Percentiles rank a stretch among this genome's conserved stretches.
phyloP scores from a whole-genome alignment of 768 basidiomycete genomes.

The Auricularia auricula-judae region DNA sequence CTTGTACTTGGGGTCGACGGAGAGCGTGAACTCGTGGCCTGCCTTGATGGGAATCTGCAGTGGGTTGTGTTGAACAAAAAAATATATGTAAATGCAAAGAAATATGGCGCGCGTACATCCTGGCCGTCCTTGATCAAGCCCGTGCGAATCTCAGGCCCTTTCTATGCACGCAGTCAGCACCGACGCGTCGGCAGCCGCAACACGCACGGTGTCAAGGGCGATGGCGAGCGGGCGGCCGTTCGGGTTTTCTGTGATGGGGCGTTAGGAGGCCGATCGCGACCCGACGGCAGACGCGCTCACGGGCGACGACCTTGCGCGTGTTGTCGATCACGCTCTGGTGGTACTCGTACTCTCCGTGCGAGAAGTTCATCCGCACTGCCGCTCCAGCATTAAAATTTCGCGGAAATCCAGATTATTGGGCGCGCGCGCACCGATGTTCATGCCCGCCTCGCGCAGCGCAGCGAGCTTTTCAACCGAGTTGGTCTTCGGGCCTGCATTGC shows the following conservation, averaged over 20 bases:
- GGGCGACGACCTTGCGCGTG: constrained; percentile 72
- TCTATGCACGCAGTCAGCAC: constrained; percentile 34
- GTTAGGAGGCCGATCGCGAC: background rate
- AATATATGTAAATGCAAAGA: constrained; percentile 5
- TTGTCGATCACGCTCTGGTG: constrained; percentile 99
- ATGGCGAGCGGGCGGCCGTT: constrained; percentile 89
- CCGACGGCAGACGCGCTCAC: constrained; percentile 30
- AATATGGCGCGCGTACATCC: constrained; percentile 42
- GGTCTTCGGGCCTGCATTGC: constrained; percentile 71
- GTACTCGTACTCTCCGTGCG: constrained; percentile 96
- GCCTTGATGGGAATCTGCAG: constrained; percentile 67
- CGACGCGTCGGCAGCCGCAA: background rate
- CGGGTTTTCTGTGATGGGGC: constrained; percentile 39
- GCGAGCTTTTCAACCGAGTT: constrained; percentile 83
- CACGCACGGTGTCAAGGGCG: constrained; percentile 86
- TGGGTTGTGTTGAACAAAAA: constrained; percentile 1
- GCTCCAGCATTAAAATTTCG: background rate
- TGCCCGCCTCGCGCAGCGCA: constrained; percentile 79
- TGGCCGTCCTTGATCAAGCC: constrained; percentile 78
- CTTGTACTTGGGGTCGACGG: constrained; percentile 72
- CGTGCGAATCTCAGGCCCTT: constrained; percentile 99
- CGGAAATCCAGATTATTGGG: background rate
- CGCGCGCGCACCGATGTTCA: constrained; percentile 80
- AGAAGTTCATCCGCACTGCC: constrained; percentile 99
- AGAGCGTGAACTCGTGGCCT: constrained; percentile 88